Base-by-base conservation (phyloP, 352 stramenopile genomes). In the Globisporangium rhizosaccharum region DNA sequence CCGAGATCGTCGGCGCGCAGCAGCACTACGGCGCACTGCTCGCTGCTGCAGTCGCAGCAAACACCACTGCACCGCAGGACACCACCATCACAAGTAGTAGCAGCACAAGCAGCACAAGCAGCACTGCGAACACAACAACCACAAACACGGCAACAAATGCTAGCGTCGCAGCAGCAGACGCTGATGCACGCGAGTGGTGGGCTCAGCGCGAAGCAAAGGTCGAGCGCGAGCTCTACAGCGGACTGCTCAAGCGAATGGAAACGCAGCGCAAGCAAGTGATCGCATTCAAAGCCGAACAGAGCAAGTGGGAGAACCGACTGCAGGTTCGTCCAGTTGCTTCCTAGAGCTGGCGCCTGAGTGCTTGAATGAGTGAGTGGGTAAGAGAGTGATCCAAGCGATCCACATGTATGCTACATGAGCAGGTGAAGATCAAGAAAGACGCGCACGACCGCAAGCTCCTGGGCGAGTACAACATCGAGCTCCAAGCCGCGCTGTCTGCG, bases 251-350 rank as follows among this genome's bases (percentile, higher is more conserved):
- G 42, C 79, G 80, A 20, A 80, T 93, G 68, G 82, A 90, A 47
- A 73, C 75, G 36, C 84, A 92, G 61, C 73, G 78, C 18, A 71
- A 72, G 50, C 79, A 93, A 66, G 72, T 91, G 18, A 70, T 85
- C 47, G 77, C 84, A 56, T 90, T 91, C 67, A 90, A 91, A 67
- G 75, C 73, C 51, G 78, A 93, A 65, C 81, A 91, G 54, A 82
- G 69, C 76, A 93, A 93, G 54, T 91, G 78, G 81, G 79, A 93
- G 57, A 80, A 89, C 39, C 75, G 88, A 66, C 59, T 93, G 62
- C 78, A 87, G 71, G 73, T 82, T 25, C n/a, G 54, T 53, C 20
- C 6, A 4, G 20, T n/a, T 46, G 41, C 41, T 46, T 7, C 14
- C 18, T 9, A 9, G 45, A 17, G 9, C 7, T 14, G 33, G 6